These are phyloP conservation scores for Cenchrus fungigraminus DNA, from an alignment of 176 grass and related monocot genomes.

Conservation along the genomic window DNA sequence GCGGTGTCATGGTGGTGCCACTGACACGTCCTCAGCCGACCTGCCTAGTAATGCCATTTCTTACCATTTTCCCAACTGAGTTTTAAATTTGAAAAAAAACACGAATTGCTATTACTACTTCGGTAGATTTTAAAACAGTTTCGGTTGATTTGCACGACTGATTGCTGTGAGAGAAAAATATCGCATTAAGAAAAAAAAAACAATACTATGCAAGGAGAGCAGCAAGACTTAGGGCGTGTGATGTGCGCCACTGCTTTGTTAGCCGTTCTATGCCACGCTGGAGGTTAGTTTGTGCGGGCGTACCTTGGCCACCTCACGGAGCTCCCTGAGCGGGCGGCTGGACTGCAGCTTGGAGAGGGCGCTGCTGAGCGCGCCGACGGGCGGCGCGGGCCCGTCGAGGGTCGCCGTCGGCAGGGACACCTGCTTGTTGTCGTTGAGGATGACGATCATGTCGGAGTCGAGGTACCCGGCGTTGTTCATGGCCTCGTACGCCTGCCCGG, in stretches of 20 bases:
- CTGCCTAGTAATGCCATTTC: neutral
- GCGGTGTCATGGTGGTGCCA: neutral
- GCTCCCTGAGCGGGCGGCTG: slow-evolving; percentile 88
- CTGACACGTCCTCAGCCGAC: slow-evolving; percentile 11
- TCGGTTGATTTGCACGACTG: no score
- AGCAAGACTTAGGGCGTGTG: neutral
- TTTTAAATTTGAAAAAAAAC: neutral
- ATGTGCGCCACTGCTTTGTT: neutral
- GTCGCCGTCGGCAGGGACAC: slow-evolving; percentile 94
- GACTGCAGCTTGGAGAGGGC: slow-evolving; percentile 92
- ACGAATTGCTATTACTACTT: neutral
- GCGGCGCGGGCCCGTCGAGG: slow-evolving; percentile 89
- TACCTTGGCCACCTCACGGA: slow-evolving; percentile 98
- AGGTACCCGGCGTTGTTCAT: slow-evolving; percentile 99
- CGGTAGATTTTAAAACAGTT: no score
- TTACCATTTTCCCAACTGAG: neutral
- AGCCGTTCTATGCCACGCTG: neutral
- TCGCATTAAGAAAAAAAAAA: no score
- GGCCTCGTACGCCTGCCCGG: slow-evolving; percentile 95
- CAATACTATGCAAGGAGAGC: no score
- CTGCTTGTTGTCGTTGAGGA: slow-evolving; percentile 99
- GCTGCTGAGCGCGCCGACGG: slow-evolving; percentile 90
- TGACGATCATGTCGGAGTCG: slow-evolving; percentile 98
- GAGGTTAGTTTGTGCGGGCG: slow-evolving; percentile 25
- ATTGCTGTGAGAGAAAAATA: no score